These are phyloP conservation scores for Gillenia trifoliata DNA, from an alignment of 306 rosid genomes.

Conservation along the genomic window DNA sequence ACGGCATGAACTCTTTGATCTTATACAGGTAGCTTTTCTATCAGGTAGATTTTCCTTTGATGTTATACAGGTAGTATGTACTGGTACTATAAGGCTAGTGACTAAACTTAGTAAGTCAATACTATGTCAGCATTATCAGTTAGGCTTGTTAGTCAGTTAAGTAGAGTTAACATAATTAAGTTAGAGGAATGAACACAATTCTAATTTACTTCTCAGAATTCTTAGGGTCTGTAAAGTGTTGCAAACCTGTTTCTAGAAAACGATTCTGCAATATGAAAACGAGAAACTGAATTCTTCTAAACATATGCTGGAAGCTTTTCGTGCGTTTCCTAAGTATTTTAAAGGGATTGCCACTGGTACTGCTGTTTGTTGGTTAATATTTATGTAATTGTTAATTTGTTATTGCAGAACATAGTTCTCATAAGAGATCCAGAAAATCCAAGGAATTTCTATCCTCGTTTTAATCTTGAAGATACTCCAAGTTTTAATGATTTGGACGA, in stretches of 20 bases:
- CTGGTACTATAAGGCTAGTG: too few species aligned
- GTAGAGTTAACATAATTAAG: too few species aligned
- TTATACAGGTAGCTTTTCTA: conserved; percentile 17
- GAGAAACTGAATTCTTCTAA: background rate
- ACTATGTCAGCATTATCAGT: too few species aligned
- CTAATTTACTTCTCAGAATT: too few species aligned
- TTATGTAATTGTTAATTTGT: conserved; percentile 19
- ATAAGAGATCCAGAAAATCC: conserved; percentile 82
- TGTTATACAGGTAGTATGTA: too few species aligned
- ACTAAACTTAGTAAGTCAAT: too few species aligned
- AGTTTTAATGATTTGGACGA: conserved; percentile 85
- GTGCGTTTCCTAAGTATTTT: background rate
- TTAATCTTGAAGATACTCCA: conserved; percentile 87
- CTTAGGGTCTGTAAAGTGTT: too few species aligned
- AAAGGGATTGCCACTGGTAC: background rate
- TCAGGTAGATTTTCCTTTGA: too few species aligned
- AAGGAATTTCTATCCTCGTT: conserved; percentile 82
- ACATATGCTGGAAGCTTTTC: background rate
- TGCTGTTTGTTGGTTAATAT: conserved; percentile 18
- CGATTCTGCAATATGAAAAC: too few species aligned
- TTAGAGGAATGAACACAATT: too few species aligned
- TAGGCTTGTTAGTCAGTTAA: too few species aligned
- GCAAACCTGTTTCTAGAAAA: too few species aligned
- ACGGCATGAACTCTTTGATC: conserved; percentile 67
- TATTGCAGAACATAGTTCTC: conserved; percentile 81